phyloP scores from a whole-genome alignment of 1,284 basidiomycete species.

The Vanrija pseudolonga region DNA sequence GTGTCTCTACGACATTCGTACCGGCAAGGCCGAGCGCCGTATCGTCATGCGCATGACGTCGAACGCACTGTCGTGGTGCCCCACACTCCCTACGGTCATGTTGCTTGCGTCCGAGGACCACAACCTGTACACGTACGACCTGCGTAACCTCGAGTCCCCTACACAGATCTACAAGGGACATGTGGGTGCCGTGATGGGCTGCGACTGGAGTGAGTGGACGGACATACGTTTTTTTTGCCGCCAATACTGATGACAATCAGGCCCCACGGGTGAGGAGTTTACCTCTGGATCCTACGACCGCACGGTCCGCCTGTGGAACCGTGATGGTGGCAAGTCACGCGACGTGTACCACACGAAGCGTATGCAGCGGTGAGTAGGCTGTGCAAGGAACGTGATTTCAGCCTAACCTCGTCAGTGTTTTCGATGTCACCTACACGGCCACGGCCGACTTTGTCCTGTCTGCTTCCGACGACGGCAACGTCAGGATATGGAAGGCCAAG shows the following conservation, averaged over 20 bases:
- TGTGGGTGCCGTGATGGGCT: constrained; percentile 89
- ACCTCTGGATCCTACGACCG: constrained; percentile 96
- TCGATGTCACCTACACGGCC: constrained; percentile 68
- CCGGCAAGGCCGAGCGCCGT: constrained; percentile 86
- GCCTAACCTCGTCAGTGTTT: constrained; percentile 31
- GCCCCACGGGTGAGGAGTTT: constrained; percentile 90
- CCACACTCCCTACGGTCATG: constrained; percentile 85
- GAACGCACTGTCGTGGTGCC: constrained; percentile 91
- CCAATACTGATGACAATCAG: constrained; percentile 32
- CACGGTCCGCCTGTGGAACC: constrained; percentile 89
- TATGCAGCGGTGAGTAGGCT: constrained; percentile 79
- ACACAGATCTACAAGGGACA: constrained; percentile 97
- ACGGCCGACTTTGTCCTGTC: constrained; percentile 91
- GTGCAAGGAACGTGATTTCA: neutral
- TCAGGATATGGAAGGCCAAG: constrained; percentile 93
- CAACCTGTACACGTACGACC: constrained; percentile 97
- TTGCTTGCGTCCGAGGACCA: constrained; percentile 96
- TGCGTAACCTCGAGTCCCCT: constrained; percentile 75
- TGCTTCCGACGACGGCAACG: constrained; percentile 95
- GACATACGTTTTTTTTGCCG: neutral
- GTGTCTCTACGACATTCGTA: constrained; percentile 92
- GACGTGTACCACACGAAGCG: constrained; percentile 98
- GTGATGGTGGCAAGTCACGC: constrained; percentile 73
- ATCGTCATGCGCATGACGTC: constrained; percentile 87
- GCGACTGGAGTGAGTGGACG: constrained; percentile 69